phyloP scores from a whole-genome alignment of 495 filamentous ascomycete genomes.

The Antarctomyces pellizariae region DNA sequence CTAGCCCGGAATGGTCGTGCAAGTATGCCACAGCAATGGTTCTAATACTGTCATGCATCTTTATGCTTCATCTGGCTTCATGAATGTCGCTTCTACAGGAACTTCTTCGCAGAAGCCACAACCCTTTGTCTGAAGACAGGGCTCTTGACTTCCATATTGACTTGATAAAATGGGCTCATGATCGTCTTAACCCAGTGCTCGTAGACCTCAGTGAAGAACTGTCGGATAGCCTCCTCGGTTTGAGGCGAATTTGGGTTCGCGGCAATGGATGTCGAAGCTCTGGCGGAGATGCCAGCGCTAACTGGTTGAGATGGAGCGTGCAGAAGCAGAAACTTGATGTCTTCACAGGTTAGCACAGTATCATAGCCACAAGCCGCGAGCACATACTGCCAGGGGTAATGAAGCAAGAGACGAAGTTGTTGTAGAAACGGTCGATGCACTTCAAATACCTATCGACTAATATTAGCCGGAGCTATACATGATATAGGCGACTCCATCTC shows the following conservation, averaged over 20 bases:
- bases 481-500: conserved; percentile 9
- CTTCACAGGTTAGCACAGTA: conserved; percentile 8
- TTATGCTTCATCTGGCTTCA: too few relatives aligned
- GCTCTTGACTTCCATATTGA: conserved; percentile 62
- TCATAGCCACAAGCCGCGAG: conserved; percentile 1
- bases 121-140: conserved; percentile 65
- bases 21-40: too few relatives aligned
- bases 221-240: conserved; percentile 80
- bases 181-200: conserved; percentile 89
- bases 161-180: conserved; percentile 85
- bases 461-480: conserved; percentile 4
- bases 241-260: conserved; percentile 67
- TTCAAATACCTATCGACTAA: conserved; percentile 70
- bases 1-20: too few relatives aligned
- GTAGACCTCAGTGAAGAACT: conserved; percentile 86
- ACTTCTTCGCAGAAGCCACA: conserved; percentile 76
- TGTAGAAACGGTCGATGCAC: conserved; percentile 79
- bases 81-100: too few relatives aligned
- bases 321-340: conserved; percentile 72
- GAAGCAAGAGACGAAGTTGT: conserved; percentile 77
- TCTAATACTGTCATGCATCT: too few relatives aligned
- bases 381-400: conserved; percentile 47
- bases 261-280: conserved; percentile 40
- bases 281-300: conserved; percentile 15
- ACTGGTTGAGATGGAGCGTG: conserved; percentile 39